Conservation (phyloP, 768 basidiomycete species). For the Strobilomyces echinocephalus region DNA sequence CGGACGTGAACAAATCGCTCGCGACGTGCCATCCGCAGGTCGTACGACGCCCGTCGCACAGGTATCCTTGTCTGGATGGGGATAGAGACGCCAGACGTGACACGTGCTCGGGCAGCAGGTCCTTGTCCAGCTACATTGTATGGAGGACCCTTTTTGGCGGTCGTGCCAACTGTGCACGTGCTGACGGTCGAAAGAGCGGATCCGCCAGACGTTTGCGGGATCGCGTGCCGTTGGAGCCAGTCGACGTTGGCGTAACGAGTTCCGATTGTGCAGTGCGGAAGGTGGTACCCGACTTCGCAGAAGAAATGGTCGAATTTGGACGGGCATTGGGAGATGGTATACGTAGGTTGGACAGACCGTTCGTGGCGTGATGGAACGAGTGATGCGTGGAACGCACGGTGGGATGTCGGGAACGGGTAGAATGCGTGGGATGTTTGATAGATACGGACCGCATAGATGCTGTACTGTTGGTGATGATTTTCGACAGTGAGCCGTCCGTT, state of each 20-base stretch:
- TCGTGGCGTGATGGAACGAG: constrained; percentile 13
- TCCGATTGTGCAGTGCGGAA: constrained; percentile 31
- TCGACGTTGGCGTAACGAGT: constrained; percentile 26
- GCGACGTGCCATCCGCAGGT: constrained; percentile 27
- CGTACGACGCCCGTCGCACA: not conserved
- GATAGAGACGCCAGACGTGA: constrained; percentile 26
- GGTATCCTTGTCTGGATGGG: too few relatives aligned
- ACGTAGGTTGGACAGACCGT: constrained; percentile 27
- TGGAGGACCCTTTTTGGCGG: constrained; percentile 8
- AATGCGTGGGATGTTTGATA: constrained; percentile 13
- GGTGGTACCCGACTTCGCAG: constrained; percentile 28
- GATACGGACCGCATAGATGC: constrained; percentile 22
- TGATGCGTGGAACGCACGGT: constrained; percentile 26
- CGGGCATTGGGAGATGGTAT: constrained; percentile 27
- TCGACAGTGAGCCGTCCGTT: constrained; percentile 19
- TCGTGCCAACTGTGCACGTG: constrained; percentile 29
- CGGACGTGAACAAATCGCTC: constrained; percentile 53
- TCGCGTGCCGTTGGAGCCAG: constrained; percentile 20
- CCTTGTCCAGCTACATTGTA: constrained; percentile 5
- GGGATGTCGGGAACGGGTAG: constrained; percentile 16
- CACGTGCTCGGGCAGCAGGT: constrained; percentile 15
- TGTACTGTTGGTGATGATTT: constrained; percentile 24
- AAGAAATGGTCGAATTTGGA: constrained; percentile 28
- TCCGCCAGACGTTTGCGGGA: constrained; percentile 28
- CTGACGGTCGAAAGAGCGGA: constrained; percentile 30